phyloP scores from a whole-genome alignment of 1,139 yeast genomes.

The Kurtzmaniella quercitrusa region DNA sequence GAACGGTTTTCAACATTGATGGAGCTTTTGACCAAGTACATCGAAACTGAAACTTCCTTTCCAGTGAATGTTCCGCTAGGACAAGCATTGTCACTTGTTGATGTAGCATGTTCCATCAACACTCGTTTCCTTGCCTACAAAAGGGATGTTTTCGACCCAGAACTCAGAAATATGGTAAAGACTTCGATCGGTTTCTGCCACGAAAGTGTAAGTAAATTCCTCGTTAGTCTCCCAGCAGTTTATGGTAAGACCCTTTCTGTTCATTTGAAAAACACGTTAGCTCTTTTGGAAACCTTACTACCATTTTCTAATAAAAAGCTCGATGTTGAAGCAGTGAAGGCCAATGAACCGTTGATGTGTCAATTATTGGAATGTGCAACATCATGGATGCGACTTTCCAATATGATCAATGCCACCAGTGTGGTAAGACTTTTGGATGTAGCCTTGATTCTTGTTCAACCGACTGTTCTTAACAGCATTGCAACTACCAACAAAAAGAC shows the following conservation, averaged over 20 bases:
- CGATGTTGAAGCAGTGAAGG: constrained; percentile 24
- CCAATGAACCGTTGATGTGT: constrained; percentile 27
- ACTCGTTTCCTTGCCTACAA: constrained; percentile 50
- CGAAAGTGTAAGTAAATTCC: constrained; percentile 35
- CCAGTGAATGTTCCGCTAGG: constrained; percentile 58
- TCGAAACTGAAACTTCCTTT: constrained; percentile 43
- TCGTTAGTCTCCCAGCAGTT: constrained; percentile 29
- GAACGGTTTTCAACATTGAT: constrained; percentile 45
- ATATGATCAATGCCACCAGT: constrained; percentile 34
- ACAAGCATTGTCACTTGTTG: constrained; percentile 41
- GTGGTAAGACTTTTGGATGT: constrained; percentile 44
- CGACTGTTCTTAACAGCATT: constrained; percentile 19
- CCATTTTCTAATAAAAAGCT: constrained; percentile 43
- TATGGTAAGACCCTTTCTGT: constrained; percentile 48
- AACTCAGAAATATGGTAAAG: constrained; percentile 35
- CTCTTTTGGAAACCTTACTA: constrained; percentile 50
- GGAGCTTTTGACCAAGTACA: constrained; percentile 41
- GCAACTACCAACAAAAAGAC: background rate
- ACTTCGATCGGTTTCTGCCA: constrained; percentile 44
- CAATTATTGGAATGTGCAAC: constrained; percentile 26
- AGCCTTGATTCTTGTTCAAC: constrained; percentile 41
- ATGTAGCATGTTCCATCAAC: constrained; percentile 50
- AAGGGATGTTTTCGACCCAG: constrained; percentile 51
- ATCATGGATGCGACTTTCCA: constrained; percentile 25
- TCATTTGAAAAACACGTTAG: constrained; percentile 43